A percentile compares a stretch with the other conserved stretches of the same genome.
Evolutionary conservation across 805 yeast species (phyloP).

Genomic region (Maudiozyma barnettii): DNA sequence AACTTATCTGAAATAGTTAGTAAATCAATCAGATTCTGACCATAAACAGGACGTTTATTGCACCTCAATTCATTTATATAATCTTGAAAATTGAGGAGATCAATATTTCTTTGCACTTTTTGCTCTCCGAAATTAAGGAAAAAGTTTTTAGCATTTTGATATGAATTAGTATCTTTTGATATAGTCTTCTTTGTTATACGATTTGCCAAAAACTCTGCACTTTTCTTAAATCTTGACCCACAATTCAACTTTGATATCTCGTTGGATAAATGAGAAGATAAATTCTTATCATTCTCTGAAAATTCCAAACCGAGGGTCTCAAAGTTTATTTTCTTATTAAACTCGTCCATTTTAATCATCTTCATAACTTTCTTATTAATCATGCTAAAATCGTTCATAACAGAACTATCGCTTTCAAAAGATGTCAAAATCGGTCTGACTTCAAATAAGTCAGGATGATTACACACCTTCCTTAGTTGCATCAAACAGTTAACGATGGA

Average conservation of each 20-base stretch:
- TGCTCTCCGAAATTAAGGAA: constrained; percentile 46
- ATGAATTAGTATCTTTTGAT: constrained; percentile 5
- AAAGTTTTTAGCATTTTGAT: constrained; percentile 43
- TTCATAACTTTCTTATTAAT: constrained; percentile 35
- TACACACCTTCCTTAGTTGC: constrained; percentile 95
- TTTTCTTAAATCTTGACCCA: constrained; percentile 35
- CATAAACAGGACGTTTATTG: constrained; percentile 55
- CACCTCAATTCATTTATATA: constrained; percentile 63
- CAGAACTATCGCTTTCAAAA: constrained; percentile 61
- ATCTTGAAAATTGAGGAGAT: constrained; percentile 43
- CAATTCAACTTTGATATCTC: constrained; percentile 40
- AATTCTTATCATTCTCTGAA: constrained; percentile 34
- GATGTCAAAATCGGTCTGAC: constrained; percentile 92
- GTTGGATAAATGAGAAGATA: constrained; percentile 39
- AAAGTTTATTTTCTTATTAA: constrained; percentile 34
- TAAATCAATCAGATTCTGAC: constrained; percentile 43
- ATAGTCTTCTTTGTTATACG: constrained; percentile 7
- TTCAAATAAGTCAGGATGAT: constrained; percentile 93
- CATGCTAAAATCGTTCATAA: constrained; percentile 39
- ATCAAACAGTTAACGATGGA: constrained; percentile 93
- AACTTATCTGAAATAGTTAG: constrained; percentile 25
- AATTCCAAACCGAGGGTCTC: constrained; percentile 54
- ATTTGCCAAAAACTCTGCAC: constrained; percentile 35
- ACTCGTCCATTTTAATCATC: constrained; percentile 4
- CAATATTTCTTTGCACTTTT: constrained; percentile 44